Base-by-base conservation (phyloP, 2,329 filamentous ascomycete genomes). In the Colletotrichum liriopes region DNA sequence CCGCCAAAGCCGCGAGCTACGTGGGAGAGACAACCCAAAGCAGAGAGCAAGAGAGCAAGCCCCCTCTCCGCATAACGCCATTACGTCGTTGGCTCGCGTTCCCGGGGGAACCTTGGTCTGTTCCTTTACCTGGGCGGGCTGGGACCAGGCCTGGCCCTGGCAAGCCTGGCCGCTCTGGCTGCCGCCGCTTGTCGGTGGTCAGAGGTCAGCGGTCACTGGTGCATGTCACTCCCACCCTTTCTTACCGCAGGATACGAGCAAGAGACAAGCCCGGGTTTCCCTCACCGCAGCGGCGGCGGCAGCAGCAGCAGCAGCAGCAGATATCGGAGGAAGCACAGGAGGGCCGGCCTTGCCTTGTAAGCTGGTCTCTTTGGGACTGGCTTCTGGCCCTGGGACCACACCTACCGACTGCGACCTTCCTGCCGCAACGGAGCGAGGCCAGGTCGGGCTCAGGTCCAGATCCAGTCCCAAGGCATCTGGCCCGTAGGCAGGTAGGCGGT, bases 61-160 rank as follows among this genome's bases (percentile, higher is more conserved):
- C 5, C 23, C 7, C 23, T 51, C 65, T 56, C 51, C 56, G 54
- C 59, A 69, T 60, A 72, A 55, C 59, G 59, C 65, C 69, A 72
- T 72, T 72, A 72, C 70, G 70, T 70, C 65, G 69, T 72, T 54
- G 65, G 70, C 45, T 65, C 59, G 59, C 35, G 52, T 56, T 70
- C 65, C 60, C 58, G 65, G 65, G 69, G 43, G 32, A 20, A 35
- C 37, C 61, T 64, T 54, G 61, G 49, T 64, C 5, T n/a, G 35
- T 52, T 41, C 32, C 9, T 43, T 26, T 23, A 23, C 37, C 23
- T 64, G 37, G 23, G 23, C 43, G 23, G 49, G 20, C 49, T 54
- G 61, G 37, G 18, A 26, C 35, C 18, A 41, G 47, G 61, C 37
- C 32, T 32, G 16, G 61, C 49, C 61, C 49, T 54, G 49, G 32